phyloP scores from a whole-genome alignment of 805 yeast species.

The Metschnikowia corniflorae region DNA sequence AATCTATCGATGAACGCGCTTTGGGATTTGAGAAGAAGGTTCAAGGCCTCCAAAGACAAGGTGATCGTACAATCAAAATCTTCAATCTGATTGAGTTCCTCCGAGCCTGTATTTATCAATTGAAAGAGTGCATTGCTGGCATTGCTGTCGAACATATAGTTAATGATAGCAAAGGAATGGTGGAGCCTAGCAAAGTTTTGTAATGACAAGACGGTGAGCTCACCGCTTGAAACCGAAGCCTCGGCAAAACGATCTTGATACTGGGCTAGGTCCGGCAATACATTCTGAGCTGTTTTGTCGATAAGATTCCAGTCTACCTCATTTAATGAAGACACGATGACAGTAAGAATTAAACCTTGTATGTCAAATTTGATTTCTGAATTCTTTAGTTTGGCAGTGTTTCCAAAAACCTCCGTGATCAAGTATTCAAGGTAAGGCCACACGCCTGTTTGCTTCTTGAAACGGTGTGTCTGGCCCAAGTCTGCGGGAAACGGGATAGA shows the following conservation, averaged over 20 bases:
- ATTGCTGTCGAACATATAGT: constrained; percentile 57
- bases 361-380: constrained; percentile 38
- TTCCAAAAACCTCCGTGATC: constrained; percentile 60
- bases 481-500: constrained; percentile 54
- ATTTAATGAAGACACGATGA: constrained; percentile 40
- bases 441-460: constrained; percentile 50
- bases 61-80: constrained; percentile 35
- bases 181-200: constrained; percentile 50
- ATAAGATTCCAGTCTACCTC: constrained; percentile 44
- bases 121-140: constrained; percentile 55
- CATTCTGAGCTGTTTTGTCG: constrained; percentile 49
- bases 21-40: constrained; percentile 49
- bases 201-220: constrained; percentile 12
- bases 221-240: constrained; percentile 15
- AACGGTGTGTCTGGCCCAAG: constrained; percentile 58
- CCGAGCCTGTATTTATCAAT: constrained; percentile 58
- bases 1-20: constrained; percentile 54
- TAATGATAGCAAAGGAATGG: constrained; percentile 65
- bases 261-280: constrained; percentile 25
- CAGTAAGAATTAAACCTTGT: constrained; percentile 51
- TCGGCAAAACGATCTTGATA: constrained; percentile 23
- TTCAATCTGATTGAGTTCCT: constrained; percentile 45
- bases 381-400: constrained; percentile 39
- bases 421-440: constrained; percentile 80
- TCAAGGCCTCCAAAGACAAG: constrained; percentile 43